Percentiles rank a stretch among this genome's conserved stretches.
Conservation (phyloP, 2,329 filamentous ascomycete species). For the Venturia oleaginea region DNA sequence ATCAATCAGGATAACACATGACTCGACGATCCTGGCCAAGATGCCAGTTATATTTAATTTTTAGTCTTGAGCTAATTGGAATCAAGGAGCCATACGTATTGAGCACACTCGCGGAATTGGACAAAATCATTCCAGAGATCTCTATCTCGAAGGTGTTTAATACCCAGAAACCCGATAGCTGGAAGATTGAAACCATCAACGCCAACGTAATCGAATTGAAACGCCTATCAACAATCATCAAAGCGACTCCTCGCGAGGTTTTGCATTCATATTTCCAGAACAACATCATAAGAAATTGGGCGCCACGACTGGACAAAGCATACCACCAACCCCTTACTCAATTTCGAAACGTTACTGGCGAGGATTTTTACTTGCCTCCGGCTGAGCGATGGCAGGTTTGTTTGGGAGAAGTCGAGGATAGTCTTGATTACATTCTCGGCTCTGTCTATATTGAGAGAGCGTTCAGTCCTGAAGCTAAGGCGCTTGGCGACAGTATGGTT, state of each 20-base stretch:
- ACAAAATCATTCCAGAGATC: conserved; percentile 47
- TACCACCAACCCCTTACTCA: conserved; percentile 37
- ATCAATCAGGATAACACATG: too few relatives aligned
- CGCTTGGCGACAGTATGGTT: conserved; percentile 60
- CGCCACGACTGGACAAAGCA: neutral
- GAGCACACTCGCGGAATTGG: conserved; percentile 47
- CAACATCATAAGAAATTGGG: neutral
- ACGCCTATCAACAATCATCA: conserved; percentile 44
- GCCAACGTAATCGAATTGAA: conserved; percentile 28
- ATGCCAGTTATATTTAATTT: neutral
- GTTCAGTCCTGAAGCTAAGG: conserved; percentile 57
- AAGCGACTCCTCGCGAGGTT: conserved; percentile 44
- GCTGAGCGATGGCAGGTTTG: conserved; percentile 59
- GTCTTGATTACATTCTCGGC: conserved; percentile 58
- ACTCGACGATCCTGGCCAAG: neutral
- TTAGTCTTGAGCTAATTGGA: neutral
- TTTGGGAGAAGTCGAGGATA: conserved; percentile 46
- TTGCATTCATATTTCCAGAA: conserved; percentile 48
- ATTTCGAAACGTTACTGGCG: neutral
- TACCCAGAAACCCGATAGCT: conserved; percentile 33
- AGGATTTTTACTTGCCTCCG: conserved; percentile 42
- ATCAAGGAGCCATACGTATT: neutral
- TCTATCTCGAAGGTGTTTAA: conserved; percentile 43
- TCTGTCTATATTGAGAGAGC: conserved; percentile 61
- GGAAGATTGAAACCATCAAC: conserved; percentile 42